Base-by-base conservation (phyloP, 768 basidiomycete genomes). In the Hygrophorus pudorinus region DNA sequence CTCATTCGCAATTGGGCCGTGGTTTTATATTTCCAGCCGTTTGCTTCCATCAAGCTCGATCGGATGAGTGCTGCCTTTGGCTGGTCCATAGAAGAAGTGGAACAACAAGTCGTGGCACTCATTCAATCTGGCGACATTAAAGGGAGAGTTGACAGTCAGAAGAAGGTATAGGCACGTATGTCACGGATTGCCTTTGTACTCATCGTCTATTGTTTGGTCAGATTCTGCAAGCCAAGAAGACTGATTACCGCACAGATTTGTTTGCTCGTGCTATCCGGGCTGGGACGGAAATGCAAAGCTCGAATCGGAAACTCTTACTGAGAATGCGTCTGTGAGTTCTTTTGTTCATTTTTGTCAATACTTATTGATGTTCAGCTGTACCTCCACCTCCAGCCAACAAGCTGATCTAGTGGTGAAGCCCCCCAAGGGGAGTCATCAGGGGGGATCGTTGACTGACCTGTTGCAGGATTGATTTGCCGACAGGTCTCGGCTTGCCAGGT, bases 41-140 rank as follows among this genome's bases (percentile, higher is more conserved):
- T 92, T 61, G 73, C 84, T 20, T 78, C 85, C 7, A 88, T 96
- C 58, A 72, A 78, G 50, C 73, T 97, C 21, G 79, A 82, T 34
- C 75, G 83, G 29, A 93, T 96, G 88, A 80, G 84, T 30, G 59
- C 64, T 2, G 89, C 91, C 8, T 94, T 97, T 55, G 92, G 91
- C 2, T 83, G 85, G 79, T 68, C 71, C 0, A 63, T 85, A 5
- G 76, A 78, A 2, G 76, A 82, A 48, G 77, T 88, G 24, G 81
- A 88, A 59, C 63, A 64, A 30, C 75, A 84, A 47, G 79, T 96
- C 16, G 84, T 92, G 12, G 60, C 63, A 16, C 72, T 97, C 29
- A 90, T 97, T 45, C 80, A 83, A 57, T 66, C 68, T 1, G 85
- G 87, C 1, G 70, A 76, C 38, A 86, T 97, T 48, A 75, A 83